Evolutionary conservation across 2,329 filamentous ascomycete genomes (phyloP), one percentile per base, ranked within the genome.

Genomic region (Aspergillus calidoustus): DNA sequence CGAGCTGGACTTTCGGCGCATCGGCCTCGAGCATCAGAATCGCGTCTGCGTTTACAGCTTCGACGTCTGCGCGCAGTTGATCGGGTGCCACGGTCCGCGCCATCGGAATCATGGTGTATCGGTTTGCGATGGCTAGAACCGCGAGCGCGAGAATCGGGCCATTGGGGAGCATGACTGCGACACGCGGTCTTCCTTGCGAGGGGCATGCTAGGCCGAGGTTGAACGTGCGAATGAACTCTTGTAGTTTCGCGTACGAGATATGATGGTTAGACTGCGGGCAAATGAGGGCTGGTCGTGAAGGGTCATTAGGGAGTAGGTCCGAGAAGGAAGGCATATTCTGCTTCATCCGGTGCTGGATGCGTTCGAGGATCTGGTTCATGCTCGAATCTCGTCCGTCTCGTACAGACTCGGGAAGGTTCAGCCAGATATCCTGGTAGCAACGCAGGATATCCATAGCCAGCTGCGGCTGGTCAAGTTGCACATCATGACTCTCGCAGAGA

Each of bases 141-240:
- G 81, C 78, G 13, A 83, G 75, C 9, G 83, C 84, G n/a, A 86
- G 74, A 1, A 85, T 71, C 11, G 82, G 82, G 3, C 84, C 84
- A 65, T 86, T 86, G 1, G 83, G 83, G 5, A 86, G 68, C 2
- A 83, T 80, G 50, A 86, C 79, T 30, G 81, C 83, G 9, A 85
- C 77, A 13, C 82, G 74, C 3, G 81, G 80, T 63, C 82, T 82
- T 7, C 63, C 64, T 7, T 57, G 55, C 2, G 34, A 22, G 3
- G 55, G 54, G 8, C 30, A 50, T 48, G 55, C 47, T 25, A 67
- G 60, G 1, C 64, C 63, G 8, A 71, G 41, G 7, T 67, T 47
- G 50, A 72, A 72, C 23, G n/a, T 28, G n/a, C 67, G 31, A 17
- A 57, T 50, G 34, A 57, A 57, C 22, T 9, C 19, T 11, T 48